Conservation (phyloP, 164 flowering plant genomes). For the Taxillus chinensis region DNA sequence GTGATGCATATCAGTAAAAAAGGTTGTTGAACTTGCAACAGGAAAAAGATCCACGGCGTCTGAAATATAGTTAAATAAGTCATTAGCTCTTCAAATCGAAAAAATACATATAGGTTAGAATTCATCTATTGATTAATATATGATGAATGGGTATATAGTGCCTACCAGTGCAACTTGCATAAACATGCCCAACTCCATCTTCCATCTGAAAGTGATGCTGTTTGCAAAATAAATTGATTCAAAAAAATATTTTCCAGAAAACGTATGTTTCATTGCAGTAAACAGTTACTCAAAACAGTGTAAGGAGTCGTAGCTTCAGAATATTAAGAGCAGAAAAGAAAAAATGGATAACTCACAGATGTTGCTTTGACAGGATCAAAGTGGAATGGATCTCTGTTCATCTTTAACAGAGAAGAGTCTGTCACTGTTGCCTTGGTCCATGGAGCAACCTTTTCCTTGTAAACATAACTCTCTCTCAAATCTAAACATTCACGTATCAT, state of each 20-base stretch:
- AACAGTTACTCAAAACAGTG: neutral
- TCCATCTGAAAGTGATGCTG: conserved; percentile 76
- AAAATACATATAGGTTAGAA: neutral
- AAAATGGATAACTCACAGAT: conserved; percentile 24
- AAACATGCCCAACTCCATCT: conserved; percentile 73
- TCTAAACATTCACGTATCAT: conserved; percentile 51
- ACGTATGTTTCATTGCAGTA: neutral
- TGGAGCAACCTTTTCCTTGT: conserved; percentile 43
- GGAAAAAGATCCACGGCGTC: conserved; percentile 52
- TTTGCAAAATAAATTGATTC: conserved; percentile 7
- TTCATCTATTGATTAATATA: neutral
- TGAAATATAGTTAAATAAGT: conserved; percentile 13
- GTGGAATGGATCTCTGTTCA: conserved; percentile 40
- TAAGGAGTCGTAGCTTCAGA: neutral
- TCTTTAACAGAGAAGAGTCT: conserved; percentile 15
- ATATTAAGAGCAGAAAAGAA: neutral
- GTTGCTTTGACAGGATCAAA: conserved; percentile 42
- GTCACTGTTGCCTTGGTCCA: conserved; percentile 29
- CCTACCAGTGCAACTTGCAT: conserved; percentile 51
- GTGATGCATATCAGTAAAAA: conserved; percentile 79
- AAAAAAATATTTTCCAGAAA: conserved; percentile 1
- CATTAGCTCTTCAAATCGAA: neutral
- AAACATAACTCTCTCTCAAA: conserved; percentile 51
- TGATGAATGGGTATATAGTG: neutral
- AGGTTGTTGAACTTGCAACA: conserved; percentile 55